Percentiles rank a stretch among this genome's conserved stretches.
These are phyloP conservation scores for Aspergillus kassunensis DNA, from an alignment of 495 filamentous ascomycete species.

Conservation along the genomic window DNA sequence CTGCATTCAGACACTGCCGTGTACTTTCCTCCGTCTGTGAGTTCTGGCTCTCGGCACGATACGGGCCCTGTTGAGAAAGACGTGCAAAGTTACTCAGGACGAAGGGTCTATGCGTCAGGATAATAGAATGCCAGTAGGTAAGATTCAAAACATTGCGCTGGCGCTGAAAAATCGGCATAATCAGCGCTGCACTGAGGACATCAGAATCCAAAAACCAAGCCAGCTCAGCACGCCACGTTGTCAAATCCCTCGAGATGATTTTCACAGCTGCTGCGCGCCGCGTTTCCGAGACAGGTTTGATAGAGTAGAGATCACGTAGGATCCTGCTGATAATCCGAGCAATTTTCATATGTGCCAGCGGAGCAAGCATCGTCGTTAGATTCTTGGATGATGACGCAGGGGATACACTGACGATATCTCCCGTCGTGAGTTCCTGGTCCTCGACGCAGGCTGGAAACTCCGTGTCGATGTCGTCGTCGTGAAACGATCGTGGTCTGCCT, in stretches of 20 bases:
- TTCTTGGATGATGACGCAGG: background rate
- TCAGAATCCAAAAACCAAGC: background rate
- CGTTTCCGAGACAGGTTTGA: background rate
- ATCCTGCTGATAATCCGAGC: conserved; percentile 6
- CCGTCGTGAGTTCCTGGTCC: background rate
- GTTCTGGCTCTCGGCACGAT: background rate
- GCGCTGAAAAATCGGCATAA: conserved; percentile 4
- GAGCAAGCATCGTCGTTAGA: background rate
- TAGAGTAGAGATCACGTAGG: conserved; percentile 3
- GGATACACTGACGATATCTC: background rate
- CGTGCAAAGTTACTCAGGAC: background rate
- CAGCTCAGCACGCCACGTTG: background rate
- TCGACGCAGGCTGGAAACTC: conserved; percentile 1
- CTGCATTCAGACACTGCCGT: background rate
- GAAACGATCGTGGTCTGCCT: conserved; percentile 31
- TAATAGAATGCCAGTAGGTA: background rate
- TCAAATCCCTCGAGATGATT: background rate
- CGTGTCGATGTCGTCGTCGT: conserved; percentile 44
- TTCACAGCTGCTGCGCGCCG: background rate
- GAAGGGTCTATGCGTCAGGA: background rate
- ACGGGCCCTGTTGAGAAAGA: background rate
- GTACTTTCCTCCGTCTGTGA: background rate
- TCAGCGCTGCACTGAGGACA: background rate
- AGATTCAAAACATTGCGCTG: conserved; percentile 1
- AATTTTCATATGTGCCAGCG: background rate